Evolutionary conservation across 2,329 filamentous ascomycete species (phyloP), one percentile per base, ranked within the genome.

Genomic region (Davidsoniella australis): DNA sequence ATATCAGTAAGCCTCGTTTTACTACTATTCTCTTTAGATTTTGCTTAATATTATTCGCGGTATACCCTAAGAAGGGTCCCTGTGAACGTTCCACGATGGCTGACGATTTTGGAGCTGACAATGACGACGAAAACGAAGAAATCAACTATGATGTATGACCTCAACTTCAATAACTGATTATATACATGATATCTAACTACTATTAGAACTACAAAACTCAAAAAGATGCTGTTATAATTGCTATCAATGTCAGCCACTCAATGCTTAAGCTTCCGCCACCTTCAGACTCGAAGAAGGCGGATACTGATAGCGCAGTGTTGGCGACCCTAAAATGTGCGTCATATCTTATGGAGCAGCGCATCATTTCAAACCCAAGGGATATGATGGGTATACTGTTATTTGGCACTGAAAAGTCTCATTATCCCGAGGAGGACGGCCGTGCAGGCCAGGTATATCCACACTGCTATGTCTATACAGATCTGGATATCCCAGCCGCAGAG

Each of bases 211-310:
- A 91, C 69, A 93, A 88, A 67, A 74, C 82, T 1, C 81, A 88
- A 61, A 95, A 94, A 67, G 91, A 98, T 78, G 91, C 91, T n/a
- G 76, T 96, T n/a, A 72, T 98, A 20, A 89, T 98, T 61, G 89
- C 87, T 12, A 94, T 98, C 58, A 83, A 96, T 58, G 73, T 96
- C 60, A 95, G 84, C 69, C 66, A 77, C 37, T 87, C 86, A 0
- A 98, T 96, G 89, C 68, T 96, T 54, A 68, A 68, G 56, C 68
- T 68, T 40, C 85, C 85, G 18, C 73, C 77, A 2, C 66, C 29
- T 2, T 72, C 72, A 5, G 71, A 75, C 53, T 74, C 79, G 46
- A 94, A 85, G 65, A 89, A 87, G 62, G 76, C 78, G 41, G 82
- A 85, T 55, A 78, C 71, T 51, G 85, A 89, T 58, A 88, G 83